A percentile compares a stretch with the other conserved stretches of the same genome.
phyloP scores from a whole-genome alignment of 2,329 filamentous ascomycete genomes.

The Nigrospora osmanthi region DNA sequence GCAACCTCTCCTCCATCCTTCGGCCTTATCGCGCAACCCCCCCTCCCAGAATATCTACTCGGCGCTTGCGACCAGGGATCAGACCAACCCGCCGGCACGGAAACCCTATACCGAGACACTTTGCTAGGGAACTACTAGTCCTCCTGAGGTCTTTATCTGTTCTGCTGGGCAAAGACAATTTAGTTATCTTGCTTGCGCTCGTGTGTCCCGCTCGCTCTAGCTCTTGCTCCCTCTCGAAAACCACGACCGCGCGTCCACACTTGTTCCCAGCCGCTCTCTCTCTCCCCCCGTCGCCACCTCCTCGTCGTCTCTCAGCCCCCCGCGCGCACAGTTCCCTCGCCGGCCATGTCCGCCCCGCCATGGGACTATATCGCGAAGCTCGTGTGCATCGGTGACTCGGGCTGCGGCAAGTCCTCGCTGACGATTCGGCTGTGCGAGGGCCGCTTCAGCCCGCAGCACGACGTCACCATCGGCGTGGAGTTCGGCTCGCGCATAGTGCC shows the following conservation, averaged over 20 bases:
- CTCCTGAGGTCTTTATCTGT: too few relatives aligned
- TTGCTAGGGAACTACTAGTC: too few relatives aligned
- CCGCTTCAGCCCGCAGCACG: slow-evolving; percentile 87
- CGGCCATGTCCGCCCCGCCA: slow-evolving; percentile 56
- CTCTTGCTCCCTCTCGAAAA: background rate
- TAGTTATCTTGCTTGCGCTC: background rate
- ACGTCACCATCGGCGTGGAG: slow-evolving; percentile 95
- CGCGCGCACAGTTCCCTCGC: slow-evolving; percentile 1
- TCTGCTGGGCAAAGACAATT: background rate
- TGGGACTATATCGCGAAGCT: slow-evolving; percentile 99
- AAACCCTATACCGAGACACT: too few relatives aligned
- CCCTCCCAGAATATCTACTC: too few relatives aligned
- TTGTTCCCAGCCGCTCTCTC: too few relatives aligned
- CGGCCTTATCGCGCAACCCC: too few relatives aligned
- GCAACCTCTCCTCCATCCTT: too few relatives aligned
- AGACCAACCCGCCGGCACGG: too few relatives aligned
- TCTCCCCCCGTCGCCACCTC: background rate
- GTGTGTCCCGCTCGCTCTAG: background rate
- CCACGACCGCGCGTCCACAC: background rate
- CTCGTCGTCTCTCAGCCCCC: slow-evolving; percentile 1
- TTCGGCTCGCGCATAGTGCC: slow-evolving; percentile 91
- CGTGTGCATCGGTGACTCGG: slow-evolving; percentile 93
- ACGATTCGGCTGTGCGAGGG: slow-evolving; percentile 95
- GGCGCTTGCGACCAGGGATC: too few relatives aligned
- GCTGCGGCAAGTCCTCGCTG: slow-evolving; percentile 89